Conservation (phyloP, 2,329 filamentous ascomycete species). For the Cercospora nicotianae region DNA sequence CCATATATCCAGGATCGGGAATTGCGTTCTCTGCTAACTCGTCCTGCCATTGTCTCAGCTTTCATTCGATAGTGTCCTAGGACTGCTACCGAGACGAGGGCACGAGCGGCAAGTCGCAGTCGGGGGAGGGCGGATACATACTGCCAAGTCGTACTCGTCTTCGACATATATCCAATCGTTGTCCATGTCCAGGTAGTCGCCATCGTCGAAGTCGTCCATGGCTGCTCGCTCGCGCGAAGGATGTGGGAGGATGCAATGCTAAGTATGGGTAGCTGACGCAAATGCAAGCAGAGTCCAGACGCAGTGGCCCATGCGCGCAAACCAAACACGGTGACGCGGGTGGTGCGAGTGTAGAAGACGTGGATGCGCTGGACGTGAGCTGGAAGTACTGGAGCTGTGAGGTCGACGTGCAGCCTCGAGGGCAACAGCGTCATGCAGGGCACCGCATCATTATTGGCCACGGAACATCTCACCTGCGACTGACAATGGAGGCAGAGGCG, state of each 20-base stretch:
- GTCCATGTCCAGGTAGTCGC: slow-evolving; percentile 43
- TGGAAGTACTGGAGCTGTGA: not conserved
- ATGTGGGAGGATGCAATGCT: not conserved
- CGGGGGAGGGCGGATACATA: slow-evolving; percentile 31
- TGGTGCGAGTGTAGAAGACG: not conserved
- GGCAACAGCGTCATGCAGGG: not conserved
- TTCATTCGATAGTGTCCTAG: not conserved
- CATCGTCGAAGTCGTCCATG: slow-evolving; percentile 41
- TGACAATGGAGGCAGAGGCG: not conserved
- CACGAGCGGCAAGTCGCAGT: slow-evolving; percentile 17
- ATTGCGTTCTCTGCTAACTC: slow-evolving; percentile 52
- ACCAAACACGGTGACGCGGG: not conserved
- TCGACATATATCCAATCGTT: slow-evolving; percentile 50
- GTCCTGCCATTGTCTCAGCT: slow-evolving; percentile 39
- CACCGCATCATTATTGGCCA: not conserved
- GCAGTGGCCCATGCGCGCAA: slow-evolving; percentile 5
- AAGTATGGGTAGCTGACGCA: not conserved
- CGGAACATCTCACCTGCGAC: not conserved
- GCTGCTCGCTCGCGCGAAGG: not conserved
- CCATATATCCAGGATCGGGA: slow-evolving; percentile 44
- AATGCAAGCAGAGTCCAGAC: not conserved
- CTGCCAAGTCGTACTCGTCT: slow-evolving; percentile 44
- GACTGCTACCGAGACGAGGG: not conserved
- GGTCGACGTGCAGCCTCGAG: not conserved
- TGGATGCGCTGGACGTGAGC: not conserved